Percentiles rank a stretch among this genome's conserved stretches.
These are phyloP conservation scores for Rhodamnia rubescens DNA, from an alignment of 345 rosid genomes.

Conservation along the genomic window DNA sequence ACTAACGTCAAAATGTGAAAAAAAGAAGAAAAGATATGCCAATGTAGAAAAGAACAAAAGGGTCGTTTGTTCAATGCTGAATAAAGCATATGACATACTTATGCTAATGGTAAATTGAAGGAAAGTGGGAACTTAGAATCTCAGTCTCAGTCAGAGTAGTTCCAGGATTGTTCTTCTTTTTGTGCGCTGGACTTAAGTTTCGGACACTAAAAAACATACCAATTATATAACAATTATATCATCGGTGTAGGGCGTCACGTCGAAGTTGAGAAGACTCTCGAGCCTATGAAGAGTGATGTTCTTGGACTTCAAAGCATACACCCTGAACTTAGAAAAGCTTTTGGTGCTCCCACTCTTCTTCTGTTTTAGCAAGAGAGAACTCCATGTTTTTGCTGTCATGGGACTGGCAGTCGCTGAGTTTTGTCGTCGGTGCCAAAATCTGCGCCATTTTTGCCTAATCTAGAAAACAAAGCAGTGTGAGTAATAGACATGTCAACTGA, in stretches of 20 bases:
- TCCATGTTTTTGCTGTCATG: constrained; percentile 46
- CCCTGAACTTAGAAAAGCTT: constrained; percentile 38
- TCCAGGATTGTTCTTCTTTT: neutral
- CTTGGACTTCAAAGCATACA: constrained; percentile 55
- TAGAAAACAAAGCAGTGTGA: constrained; percentile 1
- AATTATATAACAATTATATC: constrained; percentile 80
- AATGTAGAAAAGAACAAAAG: neutral
- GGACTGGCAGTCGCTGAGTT: constrained; percentile 33
- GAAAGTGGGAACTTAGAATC: neutral
- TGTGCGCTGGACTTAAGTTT: neutral
- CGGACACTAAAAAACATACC: constrained; percentile 27
- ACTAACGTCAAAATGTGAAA: neutral
- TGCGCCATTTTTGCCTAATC: constrained; percentile 57
- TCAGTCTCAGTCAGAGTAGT: neutral
- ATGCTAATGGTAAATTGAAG: neutral
- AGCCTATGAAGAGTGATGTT: constrained; percentile 48
- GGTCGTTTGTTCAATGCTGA: no score
- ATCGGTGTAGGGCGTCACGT: constrained; percentile 66
- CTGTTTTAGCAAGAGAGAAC: constrained; percentile 51
- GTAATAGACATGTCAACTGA: no score
- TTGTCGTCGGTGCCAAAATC: constrained; percentile 60
- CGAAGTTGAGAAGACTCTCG: constrained; percentile 60
- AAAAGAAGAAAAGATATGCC: neutral
- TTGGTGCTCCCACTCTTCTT: constrained; percentile 38
- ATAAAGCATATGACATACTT: no score